Evolutionary conservation across 352 stramenopile genomes (phyloP).

Genomic region (Phytophthora pinifolia): DNA sequence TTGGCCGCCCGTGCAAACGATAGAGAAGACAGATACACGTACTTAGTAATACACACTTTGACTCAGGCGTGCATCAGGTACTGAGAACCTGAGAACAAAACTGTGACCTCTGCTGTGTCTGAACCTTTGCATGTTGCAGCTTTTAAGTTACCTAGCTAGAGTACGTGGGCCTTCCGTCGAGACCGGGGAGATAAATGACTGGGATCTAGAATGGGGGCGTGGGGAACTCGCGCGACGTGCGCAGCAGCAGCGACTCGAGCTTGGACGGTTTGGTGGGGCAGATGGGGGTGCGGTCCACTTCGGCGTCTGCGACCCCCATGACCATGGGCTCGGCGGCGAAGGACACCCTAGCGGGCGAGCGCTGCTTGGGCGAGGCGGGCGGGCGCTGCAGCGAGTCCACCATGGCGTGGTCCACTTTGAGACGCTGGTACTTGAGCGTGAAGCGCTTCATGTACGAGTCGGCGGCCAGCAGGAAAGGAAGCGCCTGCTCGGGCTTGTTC

Average conservation of each 20-base stretch:
- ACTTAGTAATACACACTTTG: constrained; percentile 13
- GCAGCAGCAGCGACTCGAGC: constrained; percentile 80
- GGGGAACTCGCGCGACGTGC: constrained; percentile 82
- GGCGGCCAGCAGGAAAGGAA: constrained; percentile 75
- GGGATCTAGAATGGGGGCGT: constrained; percentile 65
- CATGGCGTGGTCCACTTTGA: constrained; percentile 86
- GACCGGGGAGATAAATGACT: constrained; percentile 21
- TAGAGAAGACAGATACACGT: constrained; percentile 9
- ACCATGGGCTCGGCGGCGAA: constrained; percentile 67
- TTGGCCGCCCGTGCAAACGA: too few relatives aligned
- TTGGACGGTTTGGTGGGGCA: constrained; percentile 75
- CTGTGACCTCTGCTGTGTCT: too few relatives aligned
- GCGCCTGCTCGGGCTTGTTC: constrained; percentile 80
- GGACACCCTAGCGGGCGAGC: constrained; percentile 50
- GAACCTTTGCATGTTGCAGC: constrained; percentile 21
- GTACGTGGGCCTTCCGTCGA: constrained; percentile 31
- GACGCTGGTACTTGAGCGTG: constrained; percentile 83
- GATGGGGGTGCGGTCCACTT: constrained; percentile 77
- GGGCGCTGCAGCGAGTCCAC: constrained; percentile 59
- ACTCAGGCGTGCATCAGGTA: too few relatives aligned
- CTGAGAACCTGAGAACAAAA: too few relatives aligned
- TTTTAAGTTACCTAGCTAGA: constrained; percentile 37
- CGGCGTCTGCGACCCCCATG: constrained; percentile 69
- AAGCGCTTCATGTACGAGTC: constrained; percentile 91
- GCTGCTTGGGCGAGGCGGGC: constrained; percentile 18